Evolutionary conservation across 1,284 basidiomycete species (phyloP).

Genomic region (Takashimella tepidaria): DNA sequence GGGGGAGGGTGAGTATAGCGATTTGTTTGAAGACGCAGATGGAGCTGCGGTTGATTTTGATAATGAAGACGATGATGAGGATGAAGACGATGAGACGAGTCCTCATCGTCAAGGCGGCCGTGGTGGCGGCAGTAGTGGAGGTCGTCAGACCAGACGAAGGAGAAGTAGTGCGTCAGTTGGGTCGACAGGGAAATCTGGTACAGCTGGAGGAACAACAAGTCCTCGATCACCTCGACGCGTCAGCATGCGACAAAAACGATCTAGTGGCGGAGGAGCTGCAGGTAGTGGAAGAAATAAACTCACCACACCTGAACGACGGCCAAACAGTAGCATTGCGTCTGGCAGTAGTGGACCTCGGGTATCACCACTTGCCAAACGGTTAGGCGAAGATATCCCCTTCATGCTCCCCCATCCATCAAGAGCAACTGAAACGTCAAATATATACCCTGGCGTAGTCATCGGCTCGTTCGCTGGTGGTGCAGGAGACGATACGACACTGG

Average conservation of each 20-base stretch:
- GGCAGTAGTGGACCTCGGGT: background rate
- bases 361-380: conserved; percentile 22
- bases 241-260: background rate
- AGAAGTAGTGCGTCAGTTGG: background rate
- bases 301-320: background rate
- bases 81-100: too few relatives aligned
- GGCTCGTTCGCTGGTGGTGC: conserved; percentile 19
- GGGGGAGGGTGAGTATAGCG: background rate
- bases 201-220: background rate
- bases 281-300: background rate
- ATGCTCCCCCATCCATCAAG: conserved; percentile 20
- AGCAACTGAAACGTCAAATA: conserved; percentile 7
- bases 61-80: background rate
- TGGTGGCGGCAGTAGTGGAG: background rate
- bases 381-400: conserved; percentile 27
- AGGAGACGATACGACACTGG: conserved; percentile 13
- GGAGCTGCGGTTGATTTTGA: background rate
- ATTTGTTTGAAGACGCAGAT: background rate
- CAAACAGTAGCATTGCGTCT: background rate
- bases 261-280: too few relatives aligned
- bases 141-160: background rate
- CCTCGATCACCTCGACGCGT: background rate
- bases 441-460: conserved; percentile 32
- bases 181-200: background rate
- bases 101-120: too few relatives aligned